Evolutionary conservation across 202 grass and related monocot genomes (phyloP).

Genomic region (Hordeum pubiflorum): DNA sequence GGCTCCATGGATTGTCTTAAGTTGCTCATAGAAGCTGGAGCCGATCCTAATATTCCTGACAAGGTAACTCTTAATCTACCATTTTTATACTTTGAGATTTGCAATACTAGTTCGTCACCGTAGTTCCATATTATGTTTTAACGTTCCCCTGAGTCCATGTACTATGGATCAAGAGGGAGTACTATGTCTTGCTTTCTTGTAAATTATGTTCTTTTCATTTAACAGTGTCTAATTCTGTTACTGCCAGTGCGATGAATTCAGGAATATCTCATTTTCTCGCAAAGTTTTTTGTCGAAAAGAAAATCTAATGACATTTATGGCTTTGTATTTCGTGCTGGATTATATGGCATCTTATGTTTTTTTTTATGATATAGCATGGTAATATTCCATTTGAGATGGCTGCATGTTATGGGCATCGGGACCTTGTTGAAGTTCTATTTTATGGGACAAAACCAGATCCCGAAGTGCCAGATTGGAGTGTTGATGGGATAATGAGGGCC

Average conservation of each 20-base stretch:
- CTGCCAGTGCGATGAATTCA: neutral
- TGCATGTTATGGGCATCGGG: conserved; percentile 10
- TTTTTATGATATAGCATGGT: conserved; percentile 16
- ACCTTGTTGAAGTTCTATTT: conserved; percentile 44
- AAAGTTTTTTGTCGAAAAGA: neutral
- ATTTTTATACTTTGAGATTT: no score
- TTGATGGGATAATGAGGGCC: conserved; percentile 38
- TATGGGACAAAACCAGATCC: conserved; percentile 29
- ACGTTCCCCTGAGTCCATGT: neutral
- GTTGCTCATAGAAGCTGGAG: no score
- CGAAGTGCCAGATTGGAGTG: conserved; percentile 17
- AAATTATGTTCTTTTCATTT: neutral
- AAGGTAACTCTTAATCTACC: no score
- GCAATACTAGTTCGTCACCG: neutral
- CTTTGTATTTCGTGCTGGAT: neutral
- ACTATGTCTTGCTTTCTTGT: neutral
- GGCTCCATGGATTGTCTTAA: no score
- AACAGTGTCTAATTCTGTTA: neutral
- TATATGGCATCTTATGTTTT: neutral
- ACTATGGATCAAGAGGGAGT: neutral
- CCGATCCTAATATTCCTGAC: no score
- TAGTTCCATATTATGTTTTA: neutral
- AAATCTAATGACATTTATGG: neutral
- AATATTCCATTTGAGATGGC: conserved; percentile 21
- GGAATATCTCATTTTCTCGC: neutral